Base-by-base conservation (phyloP, 1,139 yeast genomes). In the Magnusiomyces sp. region DNA sequence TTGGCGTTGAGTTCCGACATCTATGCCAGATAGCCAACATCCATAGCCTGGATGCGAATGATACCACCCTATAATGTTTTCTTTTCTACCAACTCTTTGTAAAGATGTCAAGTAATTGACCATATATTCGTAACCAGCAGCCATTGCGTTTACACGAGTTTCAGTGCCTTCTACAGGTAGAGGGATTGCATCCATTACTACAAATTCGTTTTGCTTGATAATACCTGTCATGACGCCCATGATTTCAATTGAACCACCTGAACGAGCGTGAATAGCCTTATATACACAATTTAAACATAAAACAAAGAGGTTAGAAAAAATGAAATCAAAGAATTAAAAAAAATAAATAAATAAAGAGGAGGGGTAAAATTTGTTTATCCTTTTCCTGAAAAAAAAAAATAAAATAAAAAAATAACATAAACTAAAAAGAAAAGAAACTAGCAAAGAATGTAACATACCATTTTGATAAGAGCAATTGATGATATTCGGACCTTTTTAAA, bases 1-100 rank as follows among this genome's bases (percentile, higher is more conserved):
- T 65, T 70, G 90, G 69, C 52, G 72, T 63, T 92, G 96, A 0
- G 97, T 89, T 50, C 85, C 81, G 32, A 89, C 94, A 67, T 89
- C 97, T 46, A 89, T 88, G 16, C 92, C 94, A 55, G 92, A 81
- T 41, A 89, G 68, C 95, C 96, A 85, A 64, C 96, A 86, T n/a
- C 98, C 98, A 66, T 90, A 92, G 19, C 98, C 98, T 1, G 98
- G 98, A 70, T 92, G 98, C 29, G 97, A 90, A 67, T 92, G 95
- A 67, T 90, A 86, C 75, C 74, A 67, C 6, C 97, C 97, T 14
- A 89, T 88, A 37, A 92, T 84, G 58, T 85, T 77, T 52, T 74
- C 80, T 13, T 69, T 61, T 27, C 81, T 70, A 7, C 78, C 79
- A 1, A 74, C 69, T 44, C 70, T 71, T 53, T 81, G 78, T 61